Conservation (phyloP, 495 filamentous ascomycete species). For the Penicillium fimorum region DNA sequence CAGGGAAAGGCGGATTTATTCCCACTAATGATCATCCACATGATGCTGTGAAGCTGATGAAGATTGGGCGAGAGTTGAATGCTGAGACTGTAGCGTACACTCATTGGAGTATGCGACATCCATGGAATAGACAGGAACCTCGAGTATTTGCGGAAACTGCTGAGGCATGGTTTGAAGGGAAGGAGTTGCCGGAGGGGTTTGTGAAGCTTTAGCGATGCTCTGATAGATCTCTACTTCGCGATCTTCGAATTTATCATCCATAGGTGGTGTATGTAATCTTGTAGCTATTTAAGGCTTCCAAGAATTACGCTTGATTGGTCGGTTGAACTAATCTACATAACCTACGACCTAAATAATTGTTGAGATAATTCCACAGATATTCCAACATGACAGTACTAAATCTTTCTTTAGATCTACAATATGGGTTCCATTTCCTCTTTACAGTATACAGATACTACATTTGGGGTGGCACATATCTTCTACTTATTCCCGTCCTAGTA, state of each 20-base stretch:
- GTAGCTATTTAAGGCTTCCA: too few relatives aligned
- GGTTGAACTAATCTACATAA: too few relatives aligned
- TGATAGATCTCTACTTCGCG: not conserved
- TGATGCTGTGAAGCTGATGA: slow-evolving; percentile 6
- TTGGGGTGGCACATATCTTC: not conserved
- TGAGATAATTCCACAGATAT: too few relatives aligned
- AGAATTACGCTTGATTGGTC: too few relatives aligned
- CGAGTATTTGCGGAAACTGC: slow-evolving; percentile 15
- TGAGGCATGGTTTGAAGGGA: slow-evolving; percentile 11
- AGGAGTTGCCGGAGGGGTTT: slow-evolving; percentile 18
- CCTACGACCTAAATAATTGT: too few relatives aligned
- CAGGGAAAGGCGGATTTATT: slow-evolving; percentile 4
- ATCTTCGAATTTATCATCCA: too few relatives aligned
- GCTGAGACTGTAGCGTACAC: slow-evolving; percentile 6
- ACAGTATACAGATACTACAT: not conserved
- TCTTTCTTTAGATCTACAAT: too few relatives aligned
- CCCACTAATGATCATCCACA: slow-evolving; percentile 4
- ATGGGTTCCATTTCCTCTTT: too few relatives aligned
- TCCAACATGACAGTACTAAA: too few relatives aligned
- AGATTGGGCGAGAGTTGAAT: not conserved
- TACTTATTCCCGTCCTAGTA: not conserved
- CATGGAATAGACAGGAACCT: slow-evolving; percentile 17
- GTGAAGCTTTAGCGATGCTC: not conserved
- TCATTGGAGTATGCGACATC: slow-evolving; percentile 17
- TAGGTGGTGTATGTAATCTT: too few relatives aligned